Percentiles rank a stretch among this genome's conserved stretches.
These are phyloP conservation scores for Xylaria scruposa DNA, from an alignment of 495 filamentous ascomycete genomes.

Conservation along the genomic window DNA sequence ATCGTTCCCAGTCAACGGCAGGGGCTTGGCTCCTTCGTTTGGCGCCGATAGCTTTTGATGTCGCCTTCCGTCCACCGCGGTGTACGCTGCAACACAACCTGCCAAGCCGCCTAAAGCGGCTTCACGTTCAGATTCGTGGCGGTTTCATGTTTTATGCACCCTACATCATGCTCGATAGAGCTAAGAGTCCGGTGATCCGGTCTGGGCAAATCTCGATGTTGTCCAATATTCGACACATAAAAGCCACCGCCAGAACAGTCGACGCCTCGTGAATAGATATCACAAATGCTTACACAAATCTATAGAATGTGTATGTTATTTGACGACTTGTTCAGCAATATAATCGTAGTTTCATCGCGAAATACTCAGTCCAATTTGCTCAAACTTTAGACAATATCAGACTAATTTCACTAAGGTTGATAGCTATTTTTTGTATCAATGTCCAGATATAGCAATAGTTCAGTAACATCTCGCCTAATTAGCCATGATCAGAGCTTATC, in stretches of 20 bases:
- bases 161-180: background rate
- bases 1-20: background rate
- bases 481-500: background rate
- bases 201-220: background rate
- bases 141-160: background rate
- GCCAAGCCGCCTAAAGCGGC: background rate
- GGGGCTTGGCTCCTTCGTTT: background rate
- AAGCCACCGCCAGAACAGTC: background rate
- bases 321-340: background rate
- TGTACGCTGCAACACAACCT: background rate
- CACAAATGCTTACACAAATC: background rate
- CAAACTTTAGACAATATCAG: background rate
- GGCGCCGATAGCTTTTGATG: background rate
- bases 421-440: background rate
- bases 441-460: background rate
- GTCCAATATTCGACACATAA: background rate
- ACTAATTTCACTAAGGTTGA: background rate
- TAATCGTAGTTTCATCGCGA: background rate
- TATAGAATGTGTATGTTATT: background rate
- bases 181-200: conserved; percentile 2
- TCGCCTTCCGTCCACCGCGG: background rate
- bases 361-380: background rate
- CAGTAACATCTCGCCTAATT: background rate
- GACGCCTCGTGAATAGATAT: background rate
- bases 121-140: background rate